A percentile compares a stretch with the other conserved stretches of the same genome.
phyloP scores from a whole-genome alignment of 768 basidiomycete genomes.

The Mycena chlorophos region DNA sequence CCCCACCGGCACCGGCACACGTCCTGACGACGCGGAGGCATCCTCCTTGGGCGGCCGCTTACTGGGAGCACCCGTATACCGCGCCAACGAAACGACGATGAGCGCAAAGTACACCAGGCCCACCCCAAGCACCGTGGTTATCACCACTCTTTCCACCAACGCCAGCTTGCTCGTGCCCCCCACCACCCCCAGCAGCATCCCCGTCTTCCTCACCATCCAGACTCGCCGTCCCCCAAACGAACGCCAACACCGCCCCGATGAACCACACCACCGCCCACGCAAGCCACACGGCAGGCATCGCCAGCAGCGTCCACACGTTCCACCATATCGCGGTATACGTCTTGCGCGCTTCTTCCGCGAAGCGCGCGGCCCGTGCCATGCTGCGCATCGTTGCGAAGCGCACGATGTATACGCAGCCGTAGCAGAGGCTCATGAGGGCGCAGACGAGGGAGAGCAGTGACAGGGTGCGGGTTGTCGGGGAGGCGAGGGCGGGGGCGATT shows the following conservation, averaged over 20 bases:
- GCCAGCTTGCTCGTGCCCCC: not conserved
- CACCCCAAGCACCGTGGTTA: constrained; percentile 54
- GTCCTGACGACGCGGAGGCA: no score
- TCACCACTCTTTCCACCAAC: constrained; percentile 53
- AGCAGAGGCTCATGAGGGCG: constrained; percentile 69
- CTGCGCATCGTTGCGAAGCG: constrained; percentile 71
- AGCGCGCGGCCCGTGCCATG: constrained; percentile 68
- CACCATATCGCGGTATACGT: constrained; percentile 34
- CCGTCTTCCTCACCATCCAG: constrained; percentile 42
- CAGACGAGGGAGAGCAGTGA: constrained; percentile 66
- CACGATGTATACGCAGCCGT: constrained; percentile 73
- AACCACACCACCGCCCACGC: constrained; percentile 76
- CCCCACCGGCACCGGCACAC: no score
- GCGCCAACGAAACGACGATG: constrained; percentile 62
- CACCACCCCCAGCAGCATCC: constrained; percentile 38
- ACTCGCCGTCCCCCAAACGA: constrained; percentile 72
- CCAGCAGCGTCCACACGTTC: constrained; percentile 66
- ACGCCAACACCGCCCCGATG: constrained; percentile 60
- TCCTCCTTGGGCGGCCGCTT: no score
- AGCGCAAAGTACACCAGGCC: constrained; percentile 63
- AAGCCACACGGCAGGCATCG: constrained; percentile 70
- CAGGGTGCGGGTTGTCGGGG: constrained; percentile 61
- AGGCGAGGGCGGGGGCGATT: constrained; percentile 48
- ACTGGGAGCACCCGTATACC: constrained; percentile 55
- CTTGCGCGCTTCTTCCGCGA: constrained; percentile 70